Conservation (phyloP, 176 grass and related monocot species). For the Oryza glumipatula region DNA sequence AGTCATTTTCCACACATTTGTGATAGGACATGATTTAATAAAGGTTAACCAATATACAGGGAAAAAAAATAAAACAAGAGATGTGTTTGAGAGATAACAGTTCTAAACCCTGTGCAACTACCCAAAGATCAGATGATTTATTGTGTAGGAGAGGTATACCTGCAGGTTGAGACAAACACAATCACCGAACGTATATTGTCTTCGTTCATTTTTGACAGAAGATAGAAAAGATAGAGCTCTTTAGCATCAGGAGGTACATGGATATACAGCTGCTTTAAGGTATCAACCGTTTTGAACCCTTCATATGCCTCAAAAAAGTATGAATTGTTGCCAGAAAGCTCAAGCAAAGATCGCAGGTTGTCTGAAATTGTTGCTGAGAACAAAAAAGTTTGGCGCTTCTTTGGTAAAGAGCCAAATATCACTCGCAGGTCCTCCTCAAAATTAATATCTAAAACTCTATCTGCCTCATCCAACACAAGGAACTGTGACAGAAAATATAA, state of each 20-base stretch:
- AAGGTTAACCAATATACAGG: not conserved
- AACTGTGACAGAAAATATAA: conserved; percentile 59
- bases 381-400: conserved; percentile 81
- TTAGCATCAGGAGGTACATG: conserved; percentile 66
- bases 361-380: conserved; percentile 98
- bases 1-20: not conserved
- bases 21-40: not conserved
- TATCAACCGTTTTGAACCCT: conserved; percentile 91
- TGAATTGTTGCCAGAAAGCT: conserved; percentile 78
- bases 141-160: conserved; percentile 43
- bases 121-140: not conserved
- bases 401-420: conserved; percentile 83
- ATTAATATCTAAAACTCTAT: conserved; percentile 85
- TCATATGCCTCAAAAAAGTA: conserved; percentile 91
- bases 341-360: conserved; percentile 72
- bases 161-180: conserved; percentile 83
- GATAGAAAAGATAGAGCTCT: conserved; percentile 82
- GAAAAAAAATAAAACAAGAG: not conserved
- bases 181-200: conserved; percentile 70
- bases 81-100: not conserved
- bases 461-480: conserved; percentile 94
- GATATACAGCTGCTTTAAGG: conserved; percentile 76
- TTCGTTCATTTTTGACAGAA: conserved; percentile 73
- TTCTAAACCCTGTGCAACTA: conserved; percentile 6
- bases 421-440: conserved; percentile 88